Evolutionary conservation across 352 stramenopile species (phyloP).

Genomic region (Globisporangium cylindrosporum): DNA sequence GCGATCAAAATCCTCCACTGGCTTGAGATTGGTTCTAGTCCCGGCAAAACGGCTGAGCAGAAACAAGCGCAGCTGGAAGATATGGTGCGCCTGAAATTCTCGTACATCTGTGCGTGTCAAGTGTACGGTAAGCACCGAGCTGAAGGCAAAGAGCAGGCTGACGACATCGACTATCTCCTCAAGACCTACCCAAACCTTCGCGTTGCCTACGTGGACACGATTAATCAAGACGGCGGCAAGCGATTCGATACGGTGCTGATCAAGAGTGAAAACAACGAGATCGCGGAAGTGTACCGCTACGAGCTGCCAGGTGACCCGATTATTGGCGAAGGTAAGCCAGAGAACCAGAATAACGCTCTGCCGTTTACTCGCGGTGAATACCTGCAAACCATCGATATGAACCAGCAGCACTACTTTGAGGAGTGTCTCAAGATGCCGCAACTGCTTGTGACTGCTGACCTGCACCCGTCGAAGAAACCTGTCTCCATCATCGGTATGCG

Average conservation of each 20-base stretch:
- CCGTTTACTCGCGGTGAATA: constrained; percentile 81
- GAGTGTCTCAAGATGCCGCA: constrained; percentile 86
- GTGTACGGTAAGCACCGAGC: constrained; percentile 80
- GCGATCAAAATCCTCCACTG: constrained; percentile 83
- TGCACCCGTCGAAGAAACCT: constrained; percentile 64
- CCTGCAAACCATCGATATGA: constrained; percentile 88
- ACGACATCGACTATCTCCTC: constrained; percentile 75
- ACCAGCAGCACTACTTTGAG: constrained; percentile 87
- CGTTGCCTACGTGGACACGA: constrained; percentile 79
- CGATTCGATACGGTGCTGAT: constrained; percentile 70
- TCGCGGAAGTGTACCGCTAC: constrained; percentile 75
- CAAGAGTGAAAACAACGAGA: constrained; percentile 65
- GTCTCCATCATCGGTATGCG: constrained; percentile 83
- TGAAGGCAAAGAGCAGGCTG: constrained; percentile 60
- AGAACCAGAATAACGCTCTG: constrained; percentile 85
- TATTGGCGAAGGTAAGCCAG: constrained; percentile 76
- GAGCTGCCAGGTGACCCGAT: constrained; percentile 77
- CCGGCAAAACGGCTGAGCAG: constrained; percentile 58
- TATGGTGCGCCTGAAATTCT: constrained; percentile 82
- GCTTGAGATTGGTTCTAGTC: constrained; percentile 73
- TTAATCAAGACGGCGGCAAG: constrained; percentile 31
- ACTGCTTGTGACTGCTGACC: constrained; percentile 61
- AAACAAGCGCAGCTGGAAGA: constrained; percentile 76
- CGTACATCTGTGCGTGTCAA: constrained; percentile 82
- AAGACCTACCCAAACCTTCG: constrained; percentile 77